phyloP scores from a whole-genome alignment of 2,329 filamentous ascomycete genomes.

The Botrytis paeoniae region DNA sequence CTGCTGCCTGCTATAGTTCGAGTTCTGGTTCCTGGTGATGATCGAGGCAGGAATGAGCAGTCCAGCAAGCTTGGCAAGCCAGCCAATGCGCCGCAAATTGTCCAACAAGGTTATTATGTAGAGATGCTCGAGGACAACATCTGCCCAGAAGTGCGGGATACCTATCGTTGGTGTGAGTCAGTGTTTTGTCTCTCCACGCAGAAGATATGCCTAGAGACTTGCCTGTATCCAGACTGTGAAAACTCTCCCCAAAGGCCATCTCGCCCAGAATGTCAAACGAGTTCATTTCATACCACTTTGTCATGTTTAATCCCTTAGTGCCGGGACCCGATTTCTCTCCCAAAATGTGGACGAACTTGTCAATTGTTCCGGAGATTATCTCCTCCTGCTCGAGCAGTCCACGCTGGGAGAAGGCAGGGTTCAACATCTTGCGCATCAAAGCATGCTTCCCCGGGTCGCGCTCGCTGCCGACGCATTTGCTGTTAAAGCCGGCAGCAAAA shows the following conservation, averaged over 20 bases:
- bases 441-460: too few relatives aligned
- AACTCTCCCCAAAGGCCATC: background rate
- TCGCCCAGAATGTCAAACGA: slow-evolving; percentile 3
- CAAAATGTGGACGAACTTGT: too few relatives aligned
- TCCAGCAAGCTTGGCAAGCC: background rate
- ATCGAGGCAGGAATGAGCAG: background rate
- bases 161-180: background rate
- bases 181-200: background rate
- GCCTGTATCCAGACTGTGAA: background rate
- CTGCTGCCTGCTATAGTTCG: too few relatives aligned
- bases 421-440: too few relatives aligned
- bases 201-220: too few relatives aligned
- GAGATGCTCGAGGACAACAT: background rate
- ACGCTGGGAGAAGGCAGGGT: too few relatives aligned
- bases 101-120: background rate
- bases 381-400: too few relatives aligned
- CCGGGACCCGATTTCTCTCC: too few relatives aligned
- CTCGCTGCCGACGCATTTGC: too few relatives aligned
- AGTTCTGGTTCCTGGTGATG: background rate
- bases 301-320: background rate
- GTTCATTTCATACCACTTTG: background rate
- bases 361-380: too few relatives aligned
- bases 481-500: too few relatives aligned
- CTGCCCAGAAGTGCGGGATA: slow-evolving; percentile 1
- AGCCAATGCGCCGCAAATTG: background rate